phyloP scores from a whole-genome alignment of 176 grass and related monocot genomes.

The Panicum miliaceum region DNA sequence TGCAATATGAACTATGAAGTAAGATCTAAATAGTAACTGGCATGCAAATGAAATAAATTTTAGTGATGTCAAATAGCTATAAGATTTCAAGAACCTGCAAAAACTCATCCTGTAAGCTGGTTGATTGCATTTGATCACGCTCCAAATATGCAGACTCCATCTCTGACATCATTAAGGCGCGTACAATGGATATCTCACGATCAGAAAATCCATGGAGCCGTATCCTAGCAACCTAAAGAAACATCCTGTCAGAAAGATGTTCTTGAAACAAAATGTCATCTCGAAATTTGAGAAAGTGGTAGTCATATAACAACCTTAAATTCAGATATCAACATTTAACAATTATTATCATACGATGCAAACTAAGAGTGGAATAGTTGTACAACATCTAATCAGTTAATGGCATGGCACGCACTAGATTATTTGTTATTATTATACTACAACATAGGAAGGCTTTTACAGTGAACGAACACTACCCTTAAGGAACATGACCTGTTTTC shows the following conservation, averaged over 20 bases:
- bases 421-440: constrained; percentile 3
- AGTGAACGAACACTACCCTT: background rate
- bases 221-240: constrained; percentile 87
- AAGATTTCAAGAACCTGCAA: constrained; percentile 69
- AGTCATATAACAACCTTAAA: constrained; percentile 23
- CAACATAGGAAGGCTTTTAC: background rate
- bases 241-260: constrained; percentile 28
- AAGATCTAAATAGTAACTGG: constrained; percentile 18
- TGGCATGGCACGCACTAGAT: constrained; percentile 1
- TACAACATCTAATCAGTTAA: constrained; percentile 26
- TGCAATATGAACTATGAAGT: constrained; percentile 24
- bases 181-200: constrained; percentile 95
- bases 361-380: constrained; percentile 12
- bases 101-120: constrained; percentile 85
- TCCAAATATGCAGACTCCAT: constrained; percentile 98
- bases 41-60: background rate
- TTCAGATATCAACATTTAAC: background rate
- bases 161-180: constrained; percentile 99
- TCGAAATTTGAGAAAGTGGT: constrained; percentile 20
- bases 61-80: constrained; percentile 26
- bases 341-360: constrained; percentile 17
- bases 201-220: constrained; percentile 98
- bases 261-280: constrained; percentile 37
- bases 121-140: constrained; percentile 98
- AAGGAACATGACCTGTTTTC: background rate